Evolutionary conservation across 306 rosid genomes (phyloP), one percentile per base, ranked within the genome.

Genomic region (Phaseolus lunatus): DNA sequence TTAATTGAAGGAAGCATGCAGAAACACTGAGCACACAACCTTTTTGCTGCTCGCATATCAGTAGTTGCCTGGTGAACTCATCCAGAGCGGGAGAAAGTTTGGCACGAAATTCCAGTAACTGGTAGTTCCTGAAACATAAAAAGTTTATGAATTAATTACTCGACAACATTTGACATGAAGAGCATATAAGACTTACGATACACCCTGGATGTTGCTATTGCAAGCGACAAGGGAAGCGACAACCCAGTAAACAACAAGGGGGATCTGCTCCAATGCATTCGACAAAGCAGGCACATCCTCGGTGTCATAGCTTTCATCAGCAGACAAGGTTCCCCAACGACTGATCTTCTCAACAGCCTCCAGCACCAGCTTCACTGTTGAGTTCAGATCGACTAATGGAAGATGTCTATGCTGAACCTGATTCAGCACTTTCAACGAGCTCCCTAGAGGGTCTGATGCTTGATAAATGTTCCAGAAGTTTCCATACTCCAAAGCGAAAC

Each of bases 331-430:
- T 67, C 72, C 82, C 65, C 85, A 78, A 71, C 78, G 71, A 22
- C 47, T 63, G 53, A 89, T 52, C 70, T 77, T 72, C 65, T 72
- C 76, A 14, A 84, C 80, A 50, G 75, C 84, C 12, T 78, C 84
- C 76, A 82, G 4, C 5, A 50, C 73, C 3, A 14, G 26, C 73
- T 13, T 43, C 8, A 50, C 73, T 70, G 57, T 3, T 5, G n/a
- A 15, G 64, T 35, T 22, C 0, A 63, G 11, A 0, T 76, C 43
- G 22, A 12, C 1, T 2, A 59, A 2, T 1, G 16, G 8, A 15
- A 23, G 12, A 19, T 13, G 35, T 75, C 80, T 49, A 4, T 49
- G 35, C 11, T 47, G 73, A 35, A 76, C n/a, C 16, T 52, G 65
- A 50, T 65, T 77, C 73, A 66, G 41, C 5, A 22, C 23, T 67